Evolutionary conservation across 2,329 filamentous ascomycete species (phyloP).

Genomic region (Botrytis sinoallii): DNA sequence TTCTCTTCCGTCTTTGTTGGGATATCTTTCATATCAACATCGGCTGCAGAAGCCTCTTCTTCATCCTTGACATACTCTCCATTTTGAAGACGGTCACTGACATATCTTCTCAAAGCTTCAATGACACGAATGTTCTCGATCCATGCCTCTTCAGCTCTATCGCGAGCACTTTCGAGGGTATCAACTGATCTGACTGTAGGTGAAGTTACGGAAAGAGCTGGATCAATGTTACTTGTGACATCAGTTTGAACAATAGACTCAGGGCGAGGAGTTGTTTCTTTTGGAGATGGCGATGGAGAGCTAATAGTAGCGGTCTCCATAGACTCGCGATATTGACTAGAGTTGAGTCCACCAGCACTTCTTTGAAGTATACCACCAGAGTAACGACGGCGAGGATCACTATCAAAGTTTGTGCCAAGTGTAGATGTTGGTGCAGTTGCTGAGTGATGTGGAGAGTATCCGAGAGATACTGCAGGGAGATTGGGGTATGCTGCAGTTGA

Average conservation of each 20-base stretch:
- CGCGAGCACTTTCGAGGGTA: slow-evolving; percentile 48
- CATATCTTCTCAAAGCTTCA: slow-evolving; percentile 57
- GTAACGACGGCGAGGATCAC: slow-evolving; percentile 61
- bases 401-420: slow-evolving; percentile 64
- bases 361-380: slow-evolving; percentile 66
- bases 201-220: slow-evolving; percentile 44
- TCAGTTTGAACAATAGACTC: slow-evolving; percentile 44
- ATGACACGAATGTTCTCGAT: slow-evolving; percentile 64
- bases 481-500: slow-evolving; percentile 67
- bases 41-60: slow-evolving; percentile 29
- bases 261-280: slow-evolving; percentile 33
- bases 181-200: slow-evolving; percentile 54
- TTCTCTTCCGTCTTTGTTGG: slow-evolving; percentile 17
- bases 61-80: slow-evolving; percentile 49
- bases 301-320: slow-evolving; percentile 34
- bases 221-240: slow-evolving; percentile 36
- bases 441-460: slow-evolving; percentile 61
- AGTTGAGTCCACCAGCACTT: slow-evolving; percentile 40
- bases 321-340: slow-evolving; percentile 12
- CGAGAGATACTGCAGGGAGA: slow-evolving; percentile 66
- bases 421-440: slow-evolving; percentile 65
- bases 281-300: slow-evolving; percentile 33
- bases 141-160: slow-evolving; percentile 63
- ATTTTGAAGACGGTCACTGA: slow-evolving; percentile 55
- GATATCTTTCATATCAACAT: slow-evolving; percentile 16